Evolutionary conservation across 1,139 yeast genomes (phyloP), one percentile per base, ranked within the genome.

Genomic region (Candida tetrigidarum): DNA sequence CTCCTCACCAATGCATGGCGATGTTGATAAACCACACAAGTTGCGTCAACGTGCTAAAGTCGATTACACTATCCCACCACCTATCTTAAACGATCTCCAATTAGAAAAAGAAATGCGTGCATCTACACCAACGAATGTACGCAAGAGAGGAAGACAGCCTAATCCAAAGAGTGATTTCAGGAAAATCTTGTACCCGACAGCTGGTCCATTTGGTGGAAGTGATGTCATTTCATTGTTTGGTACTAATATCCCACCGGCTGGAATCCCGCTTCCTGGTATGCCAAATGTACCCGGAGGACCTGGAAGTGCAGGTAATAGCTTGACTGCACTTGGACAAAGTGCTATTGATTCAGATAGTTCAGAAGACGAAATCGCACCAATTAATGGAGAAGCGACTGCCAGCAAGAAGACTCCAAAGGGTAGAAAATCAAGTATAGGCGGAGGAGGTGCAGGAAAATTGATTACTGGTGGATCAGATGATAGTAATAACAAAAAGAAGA

Each of bases 171-270:
- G 70, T 39, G 77, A 78, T 30, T 70, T 68, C 50, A 63, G 86
- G 41, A 77, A 87, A 57, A 76, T 93, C 36, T 67, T 90, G 38
- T 89, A 86, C 57, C 96, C 97, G n/a, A 90, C 96, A 0, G 89
- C 91, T n/a, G 97, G 98, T 0, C 96, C 98, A 2, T 93, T 93
- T 71, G 97, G 97, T 22, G 98, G 98, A 25, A 84, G 91, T 51
- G 96, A 90, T 59, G 89, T 86, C 1, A 75, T 83, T 2, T 83
- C 96, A 0, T 72, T 88, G 32, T 86, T 87, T 61, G 92, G 92
- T 1, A 79, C 80, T 43, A 82, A 83, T 54, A 72, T 81, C 2
- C 83, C 85, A 8, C 75, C 78, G 0, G 74, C 76, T 1, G 79
- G 77, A 7, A 68, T 71, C 12, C 75, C 78, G 1, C 55, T 72